Conservation (phyloP, 768 basidiomycete species). For the Nevesoporus exiguus region DNA sequence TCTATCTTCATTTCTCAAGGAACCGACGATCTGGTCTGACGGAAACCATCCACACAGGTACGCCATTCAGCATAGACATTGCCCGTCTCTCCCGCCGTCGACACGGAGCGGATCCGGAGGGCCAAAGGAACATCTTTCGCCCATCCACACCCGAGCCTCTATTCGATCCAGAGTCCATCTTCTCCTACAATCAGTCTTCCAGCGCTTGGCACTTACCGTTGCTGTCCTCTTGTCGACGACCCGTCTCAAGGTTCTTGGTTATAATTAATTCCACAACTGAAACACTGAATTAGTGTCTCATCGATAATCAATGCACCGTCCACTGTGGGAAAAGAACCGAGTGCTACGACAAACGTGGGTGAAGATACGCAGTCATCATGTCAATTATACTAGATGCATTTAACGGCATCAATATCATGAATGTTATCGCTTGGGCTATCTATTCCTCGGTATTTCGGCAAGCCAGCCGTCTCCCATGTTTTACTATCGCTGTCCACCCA, state of each 20-base stretch:
- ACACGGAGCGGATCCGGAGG: too few relatives aligned
- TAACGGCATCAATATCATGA: conserved; percentile 1
- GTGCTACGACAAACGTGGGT: conserved; percentile 13
- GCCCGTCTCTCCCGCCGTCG: too few relatives aligned
- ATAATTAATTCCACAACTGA: neutral
- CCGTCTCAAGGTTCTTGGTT: neutral
- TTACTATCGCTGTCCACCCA: neutral
- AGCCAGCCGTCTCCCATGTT: neutral
- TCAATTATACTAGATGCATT: neutral
- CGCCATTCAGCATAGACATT: neutral
- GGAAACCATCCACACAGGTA: neutral
- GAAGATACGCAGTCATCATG: neutral
- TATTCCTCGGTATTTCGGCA: conserved; percentile 3
- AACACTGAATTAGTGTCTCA: neutral
- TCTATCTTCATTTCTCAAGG: neutral
- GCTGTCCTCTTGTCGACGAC: neutral
- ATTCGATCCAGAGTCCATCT: too few relatives aligned
- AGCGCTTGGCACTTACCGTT: neutral
- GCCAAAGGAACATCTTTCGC: neutral
- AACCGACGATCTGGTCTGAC: neutral
- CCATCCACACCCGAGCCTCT: neutral
- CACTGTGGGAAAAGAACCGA: conserved; percentile 11
- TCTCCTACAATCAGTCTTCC: neutral
- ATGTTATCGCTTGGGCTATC: conserved; percentile 1
- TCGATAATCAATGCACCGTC: neutral